Conservation (phyloP, 2,329 filamentous ascomycete species). For the Pyrenochaeta sp. region DNA sequence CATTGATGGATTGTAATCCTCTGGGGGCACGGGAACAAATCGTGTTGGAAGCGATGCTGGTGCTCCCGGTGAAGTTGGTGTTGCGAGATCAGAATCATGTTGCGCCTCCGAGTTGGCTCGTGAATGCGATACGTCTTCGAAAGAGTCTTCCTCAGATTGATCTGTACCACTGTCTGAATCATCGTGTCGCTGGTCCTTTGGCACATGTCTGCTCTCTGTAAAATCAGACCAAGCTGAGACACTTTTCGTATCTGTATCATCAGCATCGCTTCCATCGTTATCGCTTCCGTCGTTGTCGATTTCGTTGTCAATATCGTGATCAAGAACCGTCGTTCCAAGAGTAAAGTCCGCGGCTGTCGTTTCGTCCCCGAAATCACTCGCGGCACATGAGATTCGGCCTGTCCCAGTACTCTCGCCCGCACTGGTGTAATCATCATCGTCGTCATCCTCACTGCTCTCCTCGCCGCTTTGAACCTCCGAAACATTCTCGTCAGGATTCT, state of each 20-base stretch:
- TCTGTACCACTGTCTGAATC: constrained; percentile 49
- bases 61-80: constrained; percentile 56
- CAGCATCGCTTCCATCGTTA: constrained; percentile 43
- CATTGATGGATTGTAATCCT: constrained; percentile 83
- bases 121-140: constrained; percentile 42
- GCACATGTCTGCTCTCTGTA: constrained; percentile 75
- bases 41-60: constrained; percentile 58
- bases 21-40: constrained; percentile 82
- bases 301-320: constrained; percentile 57
- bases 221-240: constrained; percentile 91
- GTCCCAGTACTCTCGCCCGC: constrained; percentile 85
- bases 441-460: constrained; percentile 73
- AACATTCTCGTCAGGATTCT: constrained; percentile 56
- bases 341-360: constrained; percentile 62
- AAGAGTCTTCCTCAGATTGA: constrained; percentile 44
- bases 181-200: constrained; percentile 49
- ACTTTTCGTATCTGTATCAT: constrained; percentile 52
- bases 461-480: constrained; percentile 70
- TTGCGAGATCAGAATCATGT: constrained; percentile 53
- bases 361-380: constrained; percentile 73
- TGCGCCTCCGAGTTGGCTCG: constrained; percentile 39
- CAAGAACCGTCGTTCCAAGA: constrained; percentile 44
- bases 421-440: constrained; percentile 75
- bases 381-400: constrained; percentile 70
- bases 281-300: no score